Base-by-base conservation (phyloP, 305 asterid genomes). In the Petunia hybrid region DNA sequence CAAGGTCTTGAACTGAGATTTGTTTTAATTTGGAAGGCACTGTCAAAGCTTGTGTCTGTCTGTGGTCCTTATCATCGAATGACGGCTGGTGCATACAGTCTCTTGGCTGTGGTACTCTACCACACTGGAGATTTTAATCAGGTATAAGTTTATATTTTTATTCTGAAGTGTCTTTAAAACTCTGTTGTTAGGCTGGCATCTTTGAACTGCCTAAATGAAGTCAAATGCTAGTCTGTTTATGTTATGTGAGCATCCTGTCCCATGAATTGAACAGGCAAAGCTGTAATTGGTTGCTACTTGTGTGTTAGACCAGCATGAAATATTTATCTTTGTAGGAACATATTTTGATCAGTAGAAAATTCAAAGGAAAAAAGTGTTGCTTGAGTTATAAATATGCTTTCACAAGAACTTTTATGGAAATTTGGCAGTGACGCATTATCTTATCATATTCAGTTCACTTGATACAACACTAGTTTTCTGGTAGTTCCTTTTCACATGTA, bases 1-100 rank as follows among this genome's bases (percentile, higher is more conserved):
- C 59, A 62, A 62, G 70, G 55, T 61, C 63, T 82, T 12, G 69
- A 69, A 85, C 78, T 61, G 77, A 73, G 61, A 35, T 81, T 88
- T 53, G 2, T 14, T 74, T 80, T 61, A 60, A 46, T 85, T 86
- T 82, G 87, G 85, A 83, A 92, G 98, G 98, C 97, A 77, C 94
- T 94, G 59, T 82, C 94, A 1, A 94, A 93, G 86, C 88, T 94
- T 85, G 93, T 92, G 55, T 85, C 93, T 55, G 97, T 94, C 43
- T 94, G 98, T 87, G 98, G 98, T 83, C 98, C 98, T 85, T 92
- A 92, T 87, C 98, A 94, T 86, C 94, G 98, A 73, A 94, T 92
- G 97, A 92, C 98, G 31, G 98, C 98, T 2, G 97, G 98, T 80
- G 98, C 97, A 60, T 94, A 94, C 81, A 94, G 98, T 86, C 92